Conservation (phyloP, 352 stramenopile species). For the Thalassiosira livingstoniorum region DNA sequence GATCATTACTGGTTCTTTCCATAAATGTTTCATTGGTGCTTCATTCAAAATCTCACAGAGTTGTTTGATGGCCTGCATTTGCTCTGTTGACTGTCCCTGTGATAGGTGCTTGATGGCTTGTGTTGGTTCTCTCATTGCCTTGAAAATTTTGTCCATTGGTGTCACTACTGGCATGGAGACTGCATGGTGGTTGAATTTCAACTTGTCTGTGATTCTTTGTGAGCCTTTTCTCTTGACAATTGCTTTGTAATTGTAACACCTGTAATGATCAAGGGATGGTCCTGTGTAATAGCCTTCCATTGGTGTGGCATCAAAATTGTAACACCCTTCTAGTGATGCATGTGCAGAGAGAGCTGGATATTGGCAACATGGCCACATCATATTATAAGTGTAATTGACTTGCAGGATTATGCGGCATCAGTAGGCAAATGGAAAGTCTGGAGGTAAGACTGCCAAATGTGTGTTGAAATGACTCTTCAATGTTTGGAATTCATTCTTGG, state of each 20-base stretch:
- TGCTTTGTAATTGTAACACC: not conserved
- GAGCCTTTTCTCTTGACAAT: not conserved
- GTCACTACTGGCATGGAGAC: not conserved
- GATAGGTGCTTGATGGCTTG: not conserved
- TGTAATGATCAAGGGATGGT: conserved; percentile 6
- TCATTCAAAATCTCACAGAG: too few relatives aligned
- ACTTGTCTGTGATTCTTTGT: not conserved
- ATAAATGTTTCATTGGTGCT: too few relatives aligned
- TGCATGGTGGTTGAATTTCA: conserved; percentile 1
- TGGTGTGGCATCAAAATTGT: conserved; percentile 4
- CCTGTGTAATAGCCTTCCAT: conserved; percentile 3
- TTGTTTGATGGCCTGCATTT: conserved; percentile 10
- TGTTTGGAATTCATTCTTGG: conserved; percentile 55
- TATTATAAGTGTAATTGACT: conserved; percentile 4
- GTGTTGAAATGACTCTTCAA: conserved; percentile 67
- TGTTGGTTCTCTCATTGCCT: not conserved
- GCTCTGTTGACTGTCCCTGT: not conserved
- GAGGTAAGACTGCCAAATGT: not conserved
- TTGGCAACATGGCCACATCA: not conserved
- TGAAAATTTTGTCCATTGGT: not conserved
- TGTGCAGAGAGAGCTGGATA: not conserved
- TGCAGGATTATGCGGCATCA: conserved; percentile 6
- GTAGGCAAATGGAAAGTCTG: not conserved
- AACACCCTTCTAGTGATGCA: not conserved
- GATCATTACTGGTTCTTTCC: too few relatives aligned